Evolutionary conservation across 495 filamentous ascomycete species (phyloP).

Genomic region (Parachaetomium inaequale): DNA sequence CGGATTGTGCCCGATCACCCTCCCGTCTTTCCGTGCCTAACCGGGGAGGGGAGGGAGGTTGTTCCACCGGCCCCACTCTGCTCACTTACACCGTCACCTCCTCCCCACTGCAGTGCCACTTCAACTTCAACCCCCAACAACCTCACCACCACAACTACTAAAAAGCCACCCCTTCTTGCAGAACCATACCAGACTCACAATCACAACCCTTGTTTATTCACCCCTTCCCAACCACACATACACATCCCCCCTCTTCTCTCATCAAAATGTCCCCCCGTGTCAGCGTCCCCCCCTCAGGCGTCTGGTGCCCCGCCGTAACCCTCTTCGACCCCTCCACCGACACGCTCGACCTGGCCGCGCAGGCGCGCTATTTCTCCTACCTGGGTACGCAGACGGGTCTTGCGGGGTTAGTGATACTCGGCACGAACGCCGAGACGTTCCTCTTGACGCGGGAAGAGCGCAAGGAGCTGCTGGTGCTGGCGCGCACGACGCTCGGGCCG

Average conservation of each 20-base stretch:
- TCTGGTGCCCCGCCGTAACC: slow-evolving; percentile 47
- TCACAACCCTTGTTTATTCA: no score
- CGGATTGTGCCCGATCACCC: background rate
- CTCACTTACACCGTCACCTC: background rate
- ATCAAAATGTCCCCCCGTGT: no score
- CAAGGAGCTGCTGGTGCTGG: slow-evolving; percentile 46
- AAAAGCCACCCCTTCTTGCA: background rate
- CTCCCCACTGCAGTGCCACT: background rate
- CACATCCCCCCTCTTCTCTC: slow-evolving; percentile 16
- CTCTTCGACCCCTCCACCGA: slow-evolving; percentile 56
- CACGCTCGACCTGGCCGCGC: slow-evolving; percentile 47
- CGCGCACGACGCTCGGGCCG: slow-evolving; percentile 50
- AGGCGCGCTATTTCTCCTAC: slow-evolving; percentile 53
- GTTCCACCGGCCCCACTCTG: background rate
- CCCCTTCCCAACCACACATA: background rate
- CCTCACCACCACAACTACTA: no score
- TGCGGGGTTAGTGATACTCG: slow-evolving; percentile 57
- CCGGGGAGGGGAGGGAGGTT: background rate
- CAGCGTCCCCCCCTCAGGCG: slow-evolving; percentile 40
- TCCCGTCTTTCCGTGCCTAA: slow-evolving; percentile 7
- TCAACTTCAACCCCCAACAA: background rate
- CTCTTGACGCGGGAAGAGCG: slow-evolving; percentile 61
- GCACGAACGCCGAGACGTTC: slow-evolving; percentile 65
- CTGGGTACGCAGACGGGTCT: slow-evolving; percentile 50
- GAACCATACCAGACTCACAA: no score